A percentile compares a stretch with the other conserved stretches of the same genome.
phyloP scores from a whole-genome alignment of 176 grass and related monocot species.

The Aegilops umbellulata region DNA sequence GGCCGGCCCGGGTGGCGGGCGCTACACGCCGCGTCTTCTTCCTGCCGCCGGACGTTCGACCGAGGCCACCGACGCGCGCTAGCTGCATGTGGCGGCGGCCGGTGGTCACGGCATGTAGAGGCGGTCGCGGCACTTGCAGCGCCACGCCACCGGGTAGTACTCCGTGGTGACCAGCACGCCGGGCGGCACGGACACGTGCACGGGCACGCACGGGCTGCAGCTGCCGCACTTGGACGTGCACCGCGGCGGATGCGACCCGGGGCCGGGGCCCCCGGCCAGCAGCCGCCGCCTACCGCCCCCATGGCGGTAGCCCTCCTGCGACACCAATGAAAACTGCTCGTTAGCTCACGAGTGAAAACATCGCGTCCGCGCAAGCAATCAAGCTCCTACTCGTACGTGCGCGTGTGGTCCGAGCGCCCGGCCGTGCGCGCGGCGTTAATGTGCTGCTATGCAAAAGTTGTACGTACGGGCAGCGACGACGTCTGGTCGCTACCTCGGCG shows the following conservation, averaged over 20 bases:
- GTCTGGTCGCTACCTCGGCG: neutral
- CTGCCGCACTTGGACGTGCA: slow-evolving; percentile 75
- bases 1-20: neutral
- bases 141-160: slow-evolving; percentile 96
- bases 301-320: neutral
- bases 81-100: neutral
- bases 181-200: slow-evolving; percentile 73
- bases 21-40: neutral
- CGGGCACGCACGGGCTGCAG: slow-evolving; percentile 74
- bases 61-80: neutral
- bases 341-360: neutral
- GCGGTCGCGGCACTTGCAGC: slow-evolving; percentile 84
- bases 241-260: slow-evolving; percentile 70
- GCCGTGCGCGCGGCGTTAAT: neutral
- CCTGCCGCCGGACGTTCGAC: neutral
- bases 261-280: slow-evolving; percentile 30
- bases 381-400: neutral
- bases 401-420: neutral
- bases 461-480: neutral
- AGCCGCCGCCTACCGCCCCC: slow-evolving; percentile 16
- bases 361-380: neutral
- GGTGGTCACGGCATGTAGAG: slow-evolving; percentile 68
- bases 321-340: neutral
- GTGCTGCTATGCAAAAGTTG: neutral
- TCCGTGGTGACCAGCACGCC: slow-evolving; percentile 62